phyloP scores from a whole-genome alignment of 805 yeast genomes.

The Diddensiella santjacobensis region DNA sequence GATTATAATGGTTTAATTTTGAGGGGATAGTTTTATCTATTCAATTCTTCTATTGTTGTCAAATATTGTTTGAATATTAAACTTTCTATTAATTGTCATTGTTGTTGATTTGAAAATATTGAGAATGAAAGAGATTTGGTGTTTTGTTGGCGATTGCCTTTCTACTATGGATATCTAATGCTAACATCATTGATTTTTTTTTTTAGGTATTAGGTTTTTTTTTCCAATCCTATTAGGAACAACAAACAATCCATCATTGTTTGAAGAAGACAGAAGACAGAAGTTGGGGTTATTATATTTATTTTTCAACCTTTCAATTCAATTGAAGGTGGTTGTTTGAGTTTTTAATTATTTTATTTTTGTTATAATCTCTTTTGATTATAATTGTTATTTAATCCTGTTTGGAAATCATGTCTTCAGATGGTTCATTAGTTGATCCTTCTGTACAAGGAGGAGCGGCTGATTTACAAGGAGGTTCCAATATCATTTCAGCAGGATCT shows the following conservation, averaged over 20 bases:
- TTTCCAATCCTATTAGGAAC: not conserved
- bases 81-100: no score
- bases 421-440: not conserved
- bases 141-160: not conserved
- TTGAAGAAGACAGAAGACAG: not conserved
- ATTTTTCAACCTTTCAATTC: not conserved
- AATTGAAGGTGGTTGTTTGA: not conserved
- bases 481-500: not conserved
- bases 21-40: no score
- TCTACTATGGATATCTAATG: not conserved
- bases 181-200: conserved; percentile 24
- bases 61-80: no score
- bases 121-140: not conserved
- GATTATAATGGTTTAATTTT: no score
- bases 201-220: conserved; percentile 3
- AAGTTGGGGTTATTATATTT: not conserved
- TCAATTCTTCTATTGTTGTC: no score
- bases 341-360: no score
- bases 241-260: not conserved
- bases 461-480: conserved; percentile 4
- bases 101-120: not conserved
- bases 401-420: not conserved
- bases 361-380: not conserved
- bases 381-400: not conserved
- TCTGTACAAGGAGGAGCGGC: conserved; percentile 2